Evolutionary conservation across 2,329 filamentous ascomycete genomes (phyloP).

Genomic region (Colletotrichum sp.): DNA sequence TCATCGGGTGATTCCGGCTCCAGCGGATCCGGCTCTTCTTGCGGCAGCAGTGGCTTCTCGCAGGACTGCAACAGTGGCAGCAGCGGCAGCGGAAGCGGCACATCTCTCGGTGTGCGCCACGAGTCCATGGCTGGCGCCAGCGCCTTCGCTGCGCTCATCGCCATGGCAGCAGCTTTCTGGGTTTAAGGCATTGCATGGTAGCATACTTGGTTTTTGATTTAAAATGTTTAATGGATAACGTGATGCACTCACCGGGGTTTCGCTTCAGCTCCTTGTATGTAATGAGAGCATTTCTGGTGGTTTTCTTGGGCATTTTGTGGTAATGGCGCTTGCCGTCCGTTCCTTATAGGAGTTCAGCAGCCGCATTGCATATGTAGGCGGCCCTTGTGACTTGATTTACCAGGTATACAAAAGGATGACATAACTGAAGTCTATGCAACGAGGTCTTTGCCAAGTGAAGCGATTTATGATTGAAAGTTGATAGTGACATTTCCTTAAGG

Average conservation of each 20-base stretch:
- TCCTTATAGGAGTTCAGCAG: neutral
- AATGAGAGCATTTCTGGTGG: conserved; percentile 1
- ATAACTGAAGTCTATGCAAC: neutral
- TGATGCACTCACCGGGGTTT: neutral
- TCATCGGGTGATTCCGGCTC: conserved; percentile 14
- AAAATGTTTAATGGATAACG: neutral
- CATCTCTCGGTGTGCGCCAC: conserved; percentile 27
- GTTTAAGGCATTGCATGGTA: conserved; percentile 23
- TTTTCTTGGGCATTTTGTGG: neutral
- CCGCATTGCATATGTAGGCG: neutral
- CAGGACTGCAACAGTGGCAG: conserved; percentile 36
- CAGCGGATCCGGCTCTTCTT: conserved; percentile 24
- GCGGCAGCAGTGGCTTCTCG: conserved; percentile 42
- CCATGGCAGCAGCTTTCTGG: conserved; percentile 35
- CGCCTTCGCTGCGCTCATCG: conserved; percentile 39
- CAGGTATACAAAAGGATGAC: neutral
- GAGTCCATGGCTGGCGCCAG: conserved; percentile 36
- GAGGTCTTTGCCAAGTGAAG: neutral
- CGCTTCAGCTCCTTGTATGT: conserved; percentile 2
- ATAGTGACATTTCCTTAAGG: neutral
- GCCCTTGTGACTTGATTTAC: neutral
- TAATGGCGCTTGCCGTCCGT: conserved; percentile 22
- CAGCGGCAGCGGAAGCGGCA: conserved; percentile 10
- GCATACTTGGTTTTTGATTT: neutral
- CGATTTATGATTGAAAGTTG: neutral